Evolutionary conservation across 2,329 filamentous ascomycete genomes (phyloP), one percentile per base, ranked within the genome.

Genomic region (Diaporthe capsici): DNA sequence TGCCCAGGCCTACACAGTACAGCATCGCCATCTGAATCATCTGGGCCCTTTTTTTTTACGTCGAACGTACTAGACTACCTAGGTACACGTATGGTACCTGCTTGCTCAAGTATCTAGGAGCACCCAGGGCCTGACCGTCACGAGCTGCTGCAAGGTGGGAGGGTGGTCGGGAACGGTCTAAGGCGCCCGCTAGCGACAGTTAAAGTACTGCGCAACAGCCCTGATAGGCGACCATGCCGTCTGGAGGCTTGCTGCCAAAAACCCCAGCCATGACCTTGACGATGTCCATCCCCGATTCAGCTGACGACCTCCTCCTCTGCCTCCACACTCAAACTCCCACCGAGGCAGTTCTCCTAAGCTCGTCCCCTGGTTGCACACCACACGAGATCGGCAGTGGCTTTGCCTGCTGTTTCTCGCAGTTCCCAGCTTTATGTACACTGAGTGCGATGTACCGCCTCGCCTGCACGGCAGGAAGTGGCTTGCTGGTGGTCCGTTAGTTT

Each of bases 201-300:
- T 51, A 37, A n/a, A 68, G 44, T 34, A 10, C 44, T 63, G 39
- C 57, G 25, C 4, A 42, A 34, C 57, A 17, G 31, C 57, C 22
- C 34, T 60, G 34, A 60, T 60, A 39, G 57, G 57, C 22, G 37
- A 42, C 31, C 55, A 37, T 20, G 31, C 31, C 57, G 20, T 2
- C 37, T 25, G n/a, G 58, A 61, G 58, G 58, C 58, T 61, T 61
- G 58, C 20, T 28, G 37, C 58, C 37, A 61, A 61, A 25, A 39
- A 34, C 31, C 15, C 39, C 34, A 44, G 28, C 61, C 61, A 31
- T 42, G 34, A 42, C 22, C 6, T 6, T 25, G 63, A 68, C 44
- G 44, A 68, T 37, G 63, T 68, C 44, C 44, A 37, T 68, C 63
- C 63, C 63, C 10, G 28, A 34, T 51, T 37, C 25, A 67, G 61